Conservation (phyloP, 2,329 filamentous ascomycete genomes). For the Pseudogymnoascus sp. region DNA sequence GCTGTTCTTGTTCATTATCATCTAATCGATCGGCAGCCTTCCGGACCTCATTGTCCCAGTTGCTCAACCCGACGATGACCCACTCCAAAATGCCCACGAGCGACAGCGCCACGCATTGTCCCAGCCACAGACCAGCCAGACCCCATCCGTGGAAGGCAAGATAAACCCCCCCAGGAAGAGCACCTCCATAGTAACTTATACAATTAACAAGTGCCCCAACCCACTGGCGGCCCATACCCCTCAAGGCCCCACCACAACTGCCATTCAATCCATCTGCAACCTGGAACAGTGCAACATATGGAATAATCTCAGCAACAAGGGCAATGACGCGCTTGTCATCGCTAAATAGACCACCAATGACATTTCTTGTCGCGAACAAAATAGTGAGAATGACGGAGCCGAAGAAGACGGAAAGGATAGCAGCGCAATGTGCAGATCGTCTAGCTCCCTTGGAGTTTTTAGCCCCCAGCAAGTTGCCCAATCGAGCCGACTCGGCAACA, state of each 20-base stretch:
- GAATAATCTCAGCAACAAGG: constrained; percentile 71
- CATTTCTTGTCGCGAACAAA: constrained; percentile 62
- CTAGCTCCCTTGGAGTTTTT: constrained; percentile 58
- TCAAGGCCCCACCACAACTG: constrained; percentile 69
- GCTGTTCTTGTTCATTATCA: constrained; percentile 26
- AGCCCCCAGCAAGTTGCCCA: constrained; percentile 74
- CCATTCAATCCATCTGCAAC: constrained; percentile 85
- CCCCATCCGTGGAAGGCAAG: constrained; percentile 85
- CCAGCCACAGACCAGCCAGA: constrained; percentile 71
- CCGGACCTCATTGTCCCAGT: constrained; percentile 68
- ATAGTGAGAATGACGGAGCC: constrained; percentile 60
- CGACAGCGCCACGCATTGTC: constrained; percentile 74
- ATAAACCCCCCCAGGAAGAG: constrained; percentile 73
- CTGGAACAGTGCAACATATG: constrained; percentile 82
- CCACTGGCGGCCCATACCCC: constrained; percentile 83
- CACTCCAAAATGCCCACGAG: constrained; percentile 73
- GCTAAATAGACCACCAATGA: constrained; percentile 76
- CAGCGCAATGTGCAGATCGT: constrained; percentile 67
- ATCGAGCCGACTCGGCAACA: constrained; percentile 68
- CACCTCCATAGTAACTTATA: constrained; percentile 75
- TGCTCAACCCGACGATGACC: constrained; percentile 68
- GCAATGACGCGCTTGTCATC: constrained; percentile 63
- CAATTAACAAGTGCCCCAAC: constrained; percentile 77
- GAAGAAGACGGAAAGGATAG: constrained; percentile 62
- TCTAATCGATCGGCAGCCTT: constrained; percentile 68